Conservation (phyloP, 352 stramenopile species). For the Peronospora farinosa region DNA sequence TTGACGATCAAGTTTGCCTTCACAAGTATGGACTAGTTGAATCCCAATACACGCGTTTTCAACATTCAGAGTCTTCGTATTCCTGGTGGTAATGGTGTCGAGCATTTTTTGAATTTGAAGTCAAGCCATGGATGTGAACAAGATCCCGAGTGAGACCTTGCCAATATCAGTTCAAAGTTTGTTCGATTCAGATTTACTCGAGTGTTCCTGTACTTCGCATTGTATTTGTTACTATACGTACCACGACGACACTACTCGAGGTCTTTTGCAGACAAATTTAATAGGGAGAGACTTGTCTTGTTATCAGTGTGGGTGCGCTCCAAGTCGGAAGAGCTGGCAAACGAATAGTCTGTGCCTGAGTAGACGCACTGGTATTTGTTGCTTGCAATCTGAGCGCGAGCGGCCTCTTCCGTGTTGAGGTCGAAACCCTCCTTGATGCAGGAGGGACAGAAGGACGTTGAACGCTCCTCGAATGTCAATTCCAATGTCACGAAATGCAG, state of each 20-base stretch:
- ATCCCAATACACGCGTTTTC: too few species aligned
- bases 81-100: too few species aligned
- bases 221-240: background rate
- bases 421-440: slow-evolving; percentile 36
- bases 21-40: too few species aligned
- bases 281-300: slow-evolving; percentile 6
- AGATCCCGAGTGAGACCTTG: too few species aligned
- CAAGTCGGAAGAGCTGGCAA: slow-evolving; percentile 28
- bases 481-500: slow-evolving; percentile 34
- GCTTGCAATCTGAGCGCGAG: slow-evolving; percentile 24
- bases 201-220: background rate
- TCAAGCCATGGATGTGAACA: too few species aligned
- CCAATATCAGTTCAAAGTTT: too few species aligned
- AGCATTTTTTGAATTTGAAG: too few species aligned
- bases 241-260: background rate
- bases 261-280: background rate
- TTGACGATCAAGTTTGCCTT: too few species aligned
- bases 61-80: too few species aligned
- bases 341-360: slow-evolving; percentile 29
- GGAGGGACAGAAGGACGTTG: slow-evolving; percentile 26
- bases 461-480: slow-evolving; percentile 35
- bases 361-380: slow-evolving; percentile 24
- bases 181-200: background rate
- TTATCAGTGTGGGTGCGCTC: slow-evolving; percentile 18
- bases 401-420: slow-evolving; percentile 27